Evolutionary conservation across 805 yeast species (phyloP), one percentile per base, ranked within the genome.

Genomic region (Suhomyces kilbournensis): DNA sequence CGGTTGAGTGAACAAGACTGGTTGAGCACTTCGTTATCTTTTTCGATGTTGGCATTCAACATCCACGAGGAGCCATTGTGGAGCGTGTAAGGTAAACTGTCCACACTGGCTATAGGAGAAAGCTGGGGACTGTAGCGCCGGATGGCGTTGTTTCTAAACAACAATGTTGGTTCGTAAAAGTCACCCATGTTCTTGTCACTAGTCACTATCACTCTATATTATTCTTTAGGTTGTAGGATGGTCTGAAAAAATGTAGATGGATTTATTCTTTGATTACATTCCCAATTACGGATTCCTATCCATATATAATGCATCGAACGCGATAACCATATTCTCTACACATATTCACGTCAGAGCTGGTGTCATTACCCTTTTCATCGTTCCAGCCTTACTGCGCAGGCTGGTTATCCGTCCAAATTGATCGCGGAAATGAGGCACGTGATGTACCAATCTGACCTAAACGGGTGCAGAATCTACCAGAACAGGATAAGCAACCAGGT

Each of bases 81-180:
- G 4, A 30, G n/a, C 9, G 44, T 23, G 20, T 46, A 39, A 2
- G 40, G 34, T 40, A 47, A 54, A 44, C 54, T 57, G 7, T 54
- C 57, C 23, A 57, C 56, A 47, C 68, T 64, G 3, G 68, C 54
- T 12, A 61, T 59, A 19, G 68, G 68, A 4, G 67, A 57, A 14
- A 62, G 56, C 22, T 58, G 50, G 12, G 65, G 60, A 19, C 55
- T 52, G 50, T 49, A 61, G 28, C 52, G 42, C 53, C 66, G 64
- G 22, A 75, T 67, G 20, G 79, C 79, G 56, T 75, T 75, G 53
- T 71, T 69, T 47, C 79, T 64, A 54, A 75, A 74, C 42, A 75
- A 66, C 46, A 69, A 56, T 4, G 76, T 70, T n/a, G 79, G 78
- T 55, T 73, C 71, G 62, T 75, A 75, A 55, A 61, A 67, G 23